These are phyloP conservation scores for Microsporum canis DNA, from an alignment of 2,329 filamentous ascomycete genomes.

Conservation along the genomic window DNA sequence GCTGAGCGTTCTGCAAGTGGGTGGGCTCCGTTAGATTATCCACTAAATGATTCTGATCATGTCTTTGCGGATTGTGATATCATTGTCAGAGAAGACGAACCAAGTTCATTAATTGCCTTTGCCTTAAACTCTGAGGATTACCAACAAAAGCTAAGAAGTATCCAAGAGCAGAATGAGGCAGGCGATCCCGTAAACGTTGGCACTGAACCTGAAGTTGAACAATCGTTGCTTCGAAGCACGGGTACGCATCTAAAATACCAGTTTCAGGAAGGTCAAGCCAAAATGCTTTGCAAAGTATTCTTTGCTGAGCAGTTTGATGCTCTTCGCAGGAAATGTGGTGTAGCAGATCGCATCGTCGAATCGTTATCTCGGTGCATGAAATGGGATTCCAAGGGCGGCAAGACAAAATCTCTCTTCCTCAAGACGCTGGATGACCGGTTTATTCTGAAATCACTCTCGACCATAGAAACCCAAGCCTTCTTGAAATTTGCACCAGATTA, in stretches of 20 bases:
- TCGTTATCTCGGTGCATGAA: constrained; percentile 90
- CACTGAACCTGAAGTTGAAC: constrained; percentile 57
- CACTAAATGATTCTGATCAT: constrained; percentile 75
- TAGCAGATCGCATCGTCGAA: constrained; percentile 87
- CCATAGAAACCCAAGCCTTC: constrained; percentile 87
- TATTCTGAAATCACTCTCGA: constrained; percentile 80
- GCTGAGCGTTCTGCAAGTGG: constrained; percentile 92
- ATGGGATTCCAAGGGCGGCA: constrained; percentile 96
- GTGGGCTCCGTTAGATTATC: constrained; percentile 87
- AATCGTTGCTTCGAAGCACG: constrained; percentile 69
- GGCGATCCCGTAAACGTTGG: constrained; percentile 19
- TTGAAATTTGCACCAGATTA: constrained; percentile 92
- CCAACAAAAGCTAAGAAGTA: constrained; percentile 55
- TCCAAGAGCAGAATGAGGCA: constrained; percentile 28
- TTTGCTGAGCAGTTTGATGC: constrained; percentile 98
- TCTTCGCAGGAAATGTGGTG: constrained; percentile 79
- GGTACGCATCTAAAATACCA: constrained; percentile 94
- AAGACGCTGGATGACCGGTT: constrained; percentile 94
- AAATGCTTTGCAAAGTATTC: constrained; percentile 96
- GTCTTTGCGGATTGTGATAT: constrained; percentile 96
- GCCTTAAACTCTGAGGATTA: constrained; percentile 84
- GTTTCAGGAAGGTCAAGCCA: constrained; percentile 84
- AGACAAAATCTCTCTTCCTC: constrained; percentile 92
- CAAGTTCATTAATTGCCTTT: constrained; percentile 89
- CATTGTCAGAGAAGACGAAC: constrained; percentile 93